Evolutionary conservation across 1,284 basidiomycete genomes (phyloP).

Genomic region (Apiotrichum domesticum): DNA sequence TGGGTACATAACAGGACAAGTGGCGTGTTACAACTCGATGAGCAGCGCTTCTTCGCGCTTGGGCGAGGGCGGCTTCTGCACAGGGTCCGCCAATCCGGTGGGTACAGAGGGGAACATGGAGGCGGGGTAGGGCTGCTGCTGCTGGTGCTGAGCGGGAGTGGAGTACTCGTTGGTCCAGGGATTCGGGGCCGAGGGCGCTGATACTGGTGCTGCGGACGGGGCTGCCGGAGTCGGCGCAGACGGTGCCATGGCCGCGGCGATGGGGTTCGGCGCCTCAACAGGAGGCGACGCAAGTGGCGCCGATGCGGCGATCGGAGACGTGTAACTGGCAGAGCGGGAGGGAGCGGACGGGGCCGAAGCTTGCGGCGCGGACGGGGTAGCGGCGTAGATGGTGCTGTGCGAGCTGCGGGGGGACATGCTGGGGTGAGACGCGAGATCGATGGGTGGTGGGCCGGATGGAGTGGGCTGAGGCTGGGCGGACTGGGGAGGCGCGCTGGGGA

Average conservation of each 20-base stretch:
- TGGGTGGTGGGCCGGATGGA: slow-evolving; percentile 21
- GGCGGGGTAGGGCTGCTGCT: slow-evolving; percentile 10
- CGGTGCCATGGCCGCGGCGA: background rate
- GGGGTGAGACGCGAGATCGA: slow-evolving; percentile 27
- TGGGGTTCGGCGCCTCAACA: background rate
- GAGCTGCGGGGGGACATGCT: slow-evolving; percentile 16
- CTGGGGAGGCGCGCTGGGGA: slow-evolving; percentile 1
- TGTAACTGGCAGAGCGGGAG: slow-evolving; percentile 3
- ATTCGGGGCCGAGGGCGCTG: background rate
- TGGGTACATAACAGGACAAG: background rate
- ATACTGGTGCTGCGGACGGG: background rate
- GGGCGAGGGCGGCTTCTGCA: slow-evolving; percentile 47
- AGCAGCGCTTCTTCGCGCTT: slow-evolving; percentile 75
- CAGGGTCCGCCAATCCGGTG: slow-evolving; percentile 57
- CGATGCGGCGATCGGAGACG: background rate
- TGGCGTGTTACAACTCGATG: slow-evolving; percentile 51
- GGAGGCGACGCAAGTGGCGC: slow-evolving; percentile 1
- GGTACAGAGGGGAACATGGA: slow-evolving; percentile 26
- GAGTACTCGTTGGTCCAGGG: background rate
- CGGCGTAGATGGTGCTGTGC: slow-evolving; percentile 16
- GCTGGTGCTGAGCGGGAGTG: slow-evolving; percentile 10
- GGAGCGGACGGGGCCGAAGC: slow-evolving; percentile 4
- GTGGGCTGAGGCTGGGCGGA: background rate
- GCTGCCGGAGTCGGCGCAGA: background rate
- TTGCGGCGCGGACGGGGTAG: slow-evolving; percentile 32